These are phyloP conservation scores for Fusarium sp. DNA, from an alignment of 2,329 filamentous ascomycete genomes.

Conservation along the genomic window DNA sequence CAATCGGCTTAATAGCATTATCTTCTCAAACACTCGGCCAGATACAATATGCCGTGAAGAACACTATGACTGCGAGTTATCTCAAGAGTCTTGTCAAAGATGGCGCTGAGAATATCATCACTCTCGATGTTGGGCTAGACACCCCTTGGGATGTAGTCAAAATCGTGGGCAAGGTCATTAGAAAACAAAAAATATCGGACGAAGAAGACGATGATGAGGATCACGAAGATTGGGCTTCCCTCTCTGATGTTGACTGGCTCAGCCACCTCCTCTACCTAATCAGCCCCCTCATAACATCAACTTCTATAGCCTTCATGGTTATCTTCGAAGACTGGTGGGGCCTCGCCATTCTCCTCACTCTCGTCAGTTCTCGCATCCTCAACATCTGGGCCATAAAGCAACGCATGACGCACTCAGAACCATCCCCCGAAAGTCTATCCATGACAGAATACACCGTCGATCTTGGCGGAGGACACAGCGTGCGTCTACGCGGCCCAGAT, in stretches of 20 bases:
- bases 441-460: slow-evolving; percentile 60
- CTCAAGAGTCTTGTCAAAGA: slow-evolving; percentile 43
- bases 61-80: slow-evolving; percentile 63
- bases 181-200: slow-evolving; percentile 1
- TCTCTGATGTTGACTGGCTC: slow-evolving; percentile 53
- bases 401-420: slow-evolving; percentile 46
- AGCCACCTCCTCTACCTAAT: slow-evolving; percentile 60
- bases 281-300: slow-evolving; percentile 57
- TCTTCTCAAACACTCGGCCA: slow-evolving; percentile 28
- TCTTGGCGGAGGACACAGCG: slow-evolving; percentile 59
- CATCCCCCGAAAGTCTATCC: slow-evolving; percentile 12
- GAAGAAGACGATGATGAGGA: slow-evolving; percentile 24
- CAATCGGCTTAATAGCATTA: slow-evolving; percentile 45
- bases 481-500: slow-evolving; percentile 62
- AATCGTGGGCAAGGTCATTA: slow-evolving; percentile 5
- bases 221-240: slow-evolving; percentile 31
- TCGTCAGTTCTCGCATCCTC: slow-evolving; percentile 63
- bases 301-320: slow-evolving; percentile 55
- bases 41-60: slow-evolving; percentile 52
- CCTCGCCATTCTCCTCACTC: slow-evolving; percentile 55
- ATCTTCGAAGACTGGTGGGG: slow-evolving; percentile 63
- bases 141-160: slow-evolving; percentile 37
- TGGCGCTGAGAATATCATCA: slow-evolving; percentile 33
- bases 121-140: slow-evolving; percentile 42
- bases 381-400: slow-evolving; percentile 67